These are phyloP conservation scores for Neurospora sp. DNA, from an alignment of 495 filamentous ascomycete species.

Conservation along the genomic window DNA sequence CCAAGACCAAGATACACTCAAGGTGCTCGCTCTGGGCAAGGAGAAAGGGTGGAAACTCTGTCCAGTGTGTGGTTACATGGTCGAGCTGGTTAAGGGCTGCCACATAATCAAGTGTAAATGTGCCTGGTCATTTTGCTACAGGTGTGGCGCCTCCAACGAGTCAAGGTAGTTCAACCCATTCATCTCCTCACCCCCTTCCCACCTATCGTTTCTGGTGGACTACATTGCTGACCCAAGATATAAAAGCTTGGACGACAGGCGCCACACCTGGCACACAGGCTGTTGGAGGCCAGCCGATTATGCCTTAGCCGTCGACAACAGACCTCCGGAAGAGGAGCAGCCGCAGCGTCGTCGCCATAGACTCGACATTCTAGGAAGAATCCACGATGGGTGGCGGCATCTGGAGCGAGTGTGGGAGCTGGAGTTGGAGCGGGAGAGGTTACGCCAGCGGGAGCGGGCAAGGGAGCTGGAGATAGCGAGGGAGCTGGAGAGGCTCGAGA, in stretches of 20 bases:
- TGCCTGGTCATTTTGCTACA: constrained; percentile 1
- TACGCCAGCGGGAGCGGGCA: neutral
- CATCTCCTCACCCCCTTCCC: neutral
- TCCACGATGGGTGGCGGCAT: neutral
- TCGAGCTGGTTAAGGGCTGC: constrained; percentile 1
- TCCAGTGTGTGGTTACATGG: neutral
- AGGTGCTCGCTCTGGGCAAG: neutral
- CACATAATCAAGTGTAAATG: constrained; percentile 2
- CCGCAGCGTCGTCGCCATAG: neutral
- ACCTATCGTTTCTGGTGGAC: neutral
- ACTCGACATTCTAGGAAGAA: neutral
- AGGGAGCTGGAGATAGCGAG: neutral
- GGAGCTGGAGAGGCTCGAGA: neutral
- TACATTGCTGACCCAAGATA: neutral
- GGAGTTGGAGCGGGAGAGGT: neutral
- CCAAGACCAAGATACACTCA: constrained; percentile 2
- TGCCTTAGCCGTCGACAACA: neutral
- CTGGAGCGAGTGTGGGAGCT: neutral
- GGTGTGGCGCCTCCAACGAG: neutral
- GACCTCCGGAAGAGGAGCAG: neutral
- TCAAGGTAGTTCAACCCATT: neutral
- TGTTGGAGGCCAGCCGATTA: neutral
- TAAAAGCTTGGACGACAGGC: neutral
- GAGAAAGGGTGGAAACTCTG: constrained; percentile 2
- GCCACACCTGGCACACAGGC: neutral